Conservation (phyloP, 2,329 filamentous ascomycete species). For the Trichophaea hybrida region DNA sequence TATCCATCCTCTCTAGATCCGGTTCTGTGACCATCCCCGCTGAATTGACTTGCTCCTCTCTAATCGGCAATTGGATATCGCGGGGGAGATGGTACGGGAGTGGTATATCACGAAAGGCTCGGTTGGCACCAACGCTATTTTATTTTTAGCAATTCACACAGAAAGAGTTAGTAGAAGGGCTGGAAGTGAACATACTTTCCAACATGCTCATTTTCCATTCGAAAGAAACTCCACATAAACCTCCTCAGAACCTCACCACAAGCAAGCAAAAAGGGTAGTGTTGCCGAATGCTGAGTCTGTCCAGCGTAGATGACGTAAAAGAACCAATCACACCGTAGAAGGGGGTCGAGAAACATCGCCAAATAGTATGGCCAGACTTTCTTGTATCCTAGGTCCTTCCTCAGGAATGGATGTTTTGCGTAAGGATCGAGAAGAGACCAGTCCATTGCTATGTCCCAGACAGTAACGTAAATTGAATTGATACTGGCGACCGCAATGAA, state of each 20-base stretch:
- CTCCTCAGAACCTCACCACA: constrained; percentile 69
- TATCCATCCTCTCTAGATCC: constrained; percentile 16
- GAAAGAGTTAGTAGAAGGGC: constrained; percentile 16
- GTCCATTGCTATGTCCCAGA: constrained; percentile 96
- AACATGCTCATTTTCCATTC: constrained; percentile 96
- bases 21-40: neutral
- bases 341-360: constrained; percentile 68
- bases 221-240: constrained; percentile 82
- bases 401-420: constrained; percentile 51
- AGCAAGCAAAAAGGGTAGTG: constrained; percentile 64
- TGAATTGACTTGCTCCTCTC: neutral
- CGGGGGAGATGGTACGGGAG: constrained; percentile 55
- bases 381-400: constrained; percentile 68
- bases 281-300: constrained; percentile 66
- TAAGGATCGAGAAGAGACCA: constrained; percentile 77
- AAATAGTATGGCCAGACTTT: constrained; percentile 68
- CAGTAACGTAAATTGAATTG: constrained; percentile 63
- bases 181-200: constrained; percentile 40
- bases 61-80: constrained; percentile 9
- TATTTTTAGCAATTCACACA: neutral
- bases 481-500: constrained; percentile 71
- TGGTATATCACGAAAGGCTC: constrained; percentile 74
- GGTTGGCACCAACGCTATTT: constrained; percentile 59
- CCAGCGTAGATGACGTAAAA: constrained; percentile 76
- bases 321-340: constrained; percentile 87